Base-by-base conservation (phyloP, 352 stramenopile species). In the Phytophthora rubi region DNA sequence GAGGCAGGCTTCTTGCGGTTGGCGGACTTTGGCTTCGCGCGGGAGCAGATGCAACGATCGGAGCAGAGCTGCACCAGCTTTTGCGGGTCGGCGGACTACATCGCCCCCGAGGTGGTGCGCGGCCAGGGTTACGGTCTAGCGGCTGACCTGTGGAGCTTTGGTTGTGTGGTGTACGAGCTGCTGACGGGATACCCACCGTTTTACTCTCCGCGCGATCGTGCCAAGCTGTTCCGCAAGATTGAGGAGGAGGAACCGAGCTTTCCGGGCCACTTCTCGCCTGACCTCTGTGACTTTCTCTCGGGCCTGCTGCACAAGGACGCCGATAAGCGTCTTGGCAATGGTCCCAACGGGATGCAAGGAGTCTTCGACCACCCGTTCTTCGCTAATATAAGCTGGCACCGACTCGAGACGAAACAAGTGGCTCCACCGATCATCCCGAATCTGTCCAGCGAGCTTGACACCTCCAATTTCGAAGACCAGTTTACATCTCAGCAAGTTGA, bases 181-280 rank as follows among this genome's bases (percentile, higher is more conserved):
- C 75, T 96, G 45, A 96, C 86, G 8, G 89, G 89, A 9, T 93
- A 91, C 53, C 88, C 89, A 49, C 89, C 89, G 30, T 99, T 99
- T 72, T 99, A 99, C 78, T 84, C 73, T 18, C 86, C 81, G 12
- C 75, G 73, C n/a, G 83, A 93, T 66, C 90, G 97, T 10, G 89
- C 97, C 51, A 79, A 94, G 62, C 83, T 99, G 32, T 99, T 99
- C 72, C 90, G 97, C 64, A 99, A 99, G 78, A 99, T 99, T 65
- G 85, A 97, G 54, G 86, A 89, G 42, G 87, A 87, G 18, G 83
- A 98, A 35, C 86, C 98, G 8, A 83, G 80, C 28, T 99, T 98
- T 76, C 97, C 96, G n/a, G 78, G 75, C 30, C 91, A 98, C 65
- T 85, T 99, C 35, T 94, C 87, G 8, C 62, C 74, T 1, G 75